These are phyloP conservation scores for Takashimella tepidaria DNA, from an alignment of 1,284 basidiomycete species.

Conservation along the genomic window DNA sequence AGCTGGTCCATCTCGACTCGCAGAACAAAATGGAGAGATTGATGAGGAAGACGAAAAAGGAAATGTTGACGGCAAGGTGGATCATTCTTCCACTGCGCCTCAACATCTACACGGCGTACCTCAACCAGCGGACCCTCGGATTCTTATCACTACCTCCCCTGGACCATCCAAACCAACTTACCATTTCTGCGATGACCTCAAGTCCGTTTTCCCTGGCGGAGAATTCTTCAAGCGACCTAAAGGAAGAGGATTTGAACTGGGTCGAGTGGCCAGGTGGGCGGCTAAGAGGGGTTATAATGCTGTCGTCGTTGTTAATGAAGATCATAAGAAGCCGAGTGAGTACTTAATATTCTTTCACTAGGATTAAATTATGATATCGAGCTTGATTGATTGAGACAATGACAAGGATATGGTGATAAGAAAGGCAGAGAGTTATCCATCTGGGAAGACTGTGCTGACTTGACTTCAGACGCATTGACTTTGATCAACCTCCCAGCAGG, in stretches of 20 bases:
- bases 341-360: too few relatives aligned
- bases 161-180: constrained; percentile 78
- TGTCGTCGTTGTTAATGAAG: constrained; percentile 89
- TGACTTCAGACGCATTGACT: constrained; percentile 78
- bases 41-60: constrained; percentile 21
- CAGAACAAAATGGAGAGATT: constrained; percentile 61
- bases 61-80: constrained; percentile 17
- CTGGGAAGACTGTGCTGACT: too few relatives aligned
- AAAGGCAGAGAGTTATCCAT: too few relatives aligned
- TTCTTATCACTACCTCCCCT: constrained; percentile 85
- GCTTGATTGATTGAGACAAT: too few relatives aligned
- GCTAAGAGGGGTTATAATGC: constrained; percentile 76
- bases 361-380: too few relatives aligned
- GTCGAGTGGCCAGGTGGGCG: constrained; percentile 90
- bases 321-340: constrained; percentile 84
- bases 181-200: constrained; percentile 84
- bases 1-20: constrained; percentile 43
- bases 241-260: constrained; percentile 89
- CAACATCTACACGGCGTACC: constrained; percentile 1
- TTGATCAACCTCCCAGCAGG: constrained; percentile 85
- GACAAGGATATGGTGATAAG: too few relatives aligned
- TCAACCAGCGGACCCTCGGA: constrained; percentile 60
- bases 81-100: constrained; percentile 12
- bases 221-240: constrained; percentile 87
- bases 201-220: constrained; percentile 87